Evolutionary conservation across 148 eudicot species (phyloP), one percentile per base, ranked within the genome.

Genomic region (Rhododendron williamsianum): DNA sequence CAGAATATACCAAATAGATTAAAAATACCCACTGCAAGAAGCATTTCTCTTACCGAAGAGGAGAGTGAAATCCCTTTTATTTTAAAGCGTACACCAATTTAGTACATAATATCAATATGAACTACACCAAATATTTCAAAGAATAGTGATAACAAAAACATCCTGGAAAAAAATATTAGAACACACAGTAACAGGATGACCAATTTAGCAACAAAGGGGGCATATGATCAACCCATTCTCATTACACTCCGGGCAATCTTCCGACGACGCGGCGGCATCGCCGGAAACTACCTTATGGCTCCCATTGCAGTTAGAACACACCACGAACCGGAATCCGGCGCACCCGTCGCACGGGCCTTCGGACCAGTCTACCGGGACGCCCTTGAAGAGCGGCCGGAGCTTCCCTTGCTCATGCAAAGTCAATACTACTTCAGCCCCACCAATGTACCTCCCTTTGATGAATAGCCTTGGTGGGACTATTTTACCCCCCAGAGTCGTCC

Each of bases 191-290:
- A 49, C 10, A 9, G n/a, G 36, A 46, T 46, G 35, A 25, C 12
- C 46, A 74, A n/a, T 83, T 84, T 86, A 93, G 84, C 90, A 91
- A 65, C 98, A 96, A 84, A 91, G 56, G 21, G 93, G 93, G 88
- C 98, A 96, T 86, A 93, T 90, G 83, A 93, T 89, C 91, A 96
- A 85, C 80, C 98, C 98, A 92, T 96, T 96, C 88, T 96, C 98
- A 89, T 96, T 96, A 86, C 98, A 96, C 78, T 92, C 94, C 33
- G 73, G 73, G 86, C 98, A 96, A 87, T 87, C 76, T 4, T 87
- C 88, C 87, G 87, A 13, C 65, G 19, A 56, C 69, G 81, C 82
- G 12, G 35, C 87, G 7, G 78, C 86, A 1, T 78, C 86, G 16
- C 4, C 36, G 43, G 83, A 81, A 51, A 79, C 84, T 82, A 92